A percentile compares a stretch with the other conserved stretches of the same genome.
Evolutionary conservation across 495 filamentous ascomycete genomes (phyloP).

Genomic region (Acidiella bohemica): DNA sequence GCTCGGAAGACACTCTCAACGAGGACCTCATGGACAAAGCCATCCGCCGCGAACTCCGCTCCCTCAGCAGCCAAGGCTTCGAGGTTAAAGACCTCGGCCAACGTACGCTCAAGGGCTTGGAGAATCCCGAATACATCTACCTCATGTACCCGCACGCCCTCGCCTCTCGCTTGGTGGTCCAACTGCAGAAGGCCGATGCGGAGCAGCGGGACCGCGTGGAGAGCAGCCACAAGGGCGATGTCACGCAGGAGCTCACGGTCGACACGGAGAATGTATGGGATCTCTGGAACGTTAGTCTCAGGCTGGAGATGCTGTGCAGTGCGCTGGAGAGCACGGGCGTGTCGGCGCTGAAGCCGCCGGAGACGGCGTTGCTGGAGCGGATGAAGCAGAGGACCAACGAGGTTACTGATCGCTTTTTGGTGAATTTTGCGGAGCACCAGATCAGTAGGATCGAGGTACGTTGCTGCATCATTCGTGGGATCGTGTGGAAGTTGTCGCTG

Average conservation of each 20-base stretch:
- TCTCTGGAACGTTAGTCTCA: constrained; percentile 76
- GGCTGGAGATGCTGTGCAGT: constrained; percentile 85
- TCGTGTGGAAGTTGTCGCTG: neutral
- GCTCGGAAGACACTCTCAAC: constrained; percentile 53
- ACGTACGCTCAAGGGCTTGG: constrained; percentile 84
- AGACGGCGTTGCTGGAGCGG: constrained; percentile 65
- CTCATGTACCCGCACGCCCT: constrained; percentile 83
- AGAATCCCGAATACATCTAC: constrained; percentile 93
- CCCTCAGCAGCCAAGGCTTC: constrained; percentile 82
- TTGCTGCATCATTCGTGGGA: constrained; percentile 10
- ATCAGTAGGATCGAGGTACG: constrained; percentile 88
- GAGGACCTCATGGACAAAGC: constrained; percentile 56
- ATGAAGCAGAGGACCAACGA: constrained; percentile 76
- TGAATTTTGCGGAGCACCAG: constrained; percentile 85
- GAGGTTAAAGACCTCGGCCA: constrained; percentile 93
- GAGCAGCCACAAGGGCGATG: constrained; percentile 23
- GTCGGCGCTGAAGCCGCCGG: constrained; percentile 50
- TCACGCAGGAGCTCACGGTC: constrained; percentile 35
- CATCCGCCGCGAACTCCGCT: constrained; percentile 77
- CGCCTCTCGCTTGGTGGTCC: constrained; percentile 58
- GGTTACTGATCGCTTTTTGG: constrained; percentile 68
- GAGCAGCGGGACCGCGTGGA: constrained; percentile 40
- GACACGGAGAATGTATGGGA: constrained; percentile 76
- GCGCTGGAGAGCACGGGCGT: constrained; percentile 54
- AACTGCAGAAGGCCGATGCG: constrained; percentile 39